phyloP scores from a whole-genome alignment of 495 filamentous ascomycete genomes.

The Monascus purpureus region DNA sequence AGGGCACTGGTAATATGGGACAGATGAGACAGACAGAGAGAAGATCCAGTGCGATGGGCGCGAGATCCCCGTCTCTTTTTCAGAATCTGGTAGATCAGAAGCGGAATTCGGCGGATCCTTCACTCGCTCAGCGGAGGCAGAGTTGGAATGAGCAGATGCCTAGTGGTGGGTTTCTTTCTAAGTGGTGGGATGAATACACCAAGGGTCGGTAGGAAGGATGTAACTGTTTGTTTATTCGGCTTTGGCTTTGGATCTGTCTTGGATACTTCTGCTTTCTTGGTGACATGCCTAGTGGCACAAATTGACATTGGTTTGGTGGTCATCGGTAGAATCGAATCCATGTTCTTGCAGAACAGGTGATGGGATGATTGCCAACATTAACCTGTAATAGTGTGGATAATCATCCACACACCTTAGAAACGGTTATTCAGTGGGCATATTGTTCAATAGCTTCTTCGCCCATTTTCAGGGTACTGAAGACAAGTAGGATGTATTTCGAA shows the following conservation, averaged over 20 bases:
- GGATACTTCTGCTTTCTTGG: background rate
- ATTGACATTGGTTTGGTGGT: constrained; percentile 1
- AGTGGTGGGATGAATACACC: constrained; percentile 42
- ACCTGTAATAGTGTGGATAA: no score
- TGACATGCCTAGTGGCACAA: background rate
- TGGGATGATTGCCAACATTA: no score
- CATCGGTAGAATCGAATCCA: background rate
- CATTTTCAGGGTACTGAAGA: no score
- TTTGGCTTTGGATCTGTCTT: background rate
- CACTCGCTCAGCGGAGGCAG: constrained; percentile 22
- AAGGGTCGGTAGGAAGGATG: constrained; percentile 9
- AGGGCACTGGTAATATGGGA: no score
- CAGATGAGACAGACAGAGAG: no score
- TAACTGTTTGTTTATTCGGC: background rate
- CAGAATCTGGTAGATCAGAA: constrained; percentile 37
- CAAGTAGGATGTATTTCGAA: no score
- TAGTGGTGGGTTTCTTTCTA: constrained; percentile 30
- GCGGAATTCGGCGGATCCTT: constrained; percentile 27
- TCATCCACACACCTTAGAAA: no score
- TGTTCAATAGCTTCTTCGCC: no score
- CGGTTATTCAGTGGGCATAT: no score
- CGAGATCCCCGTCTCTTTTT: constrained; percentile 24
- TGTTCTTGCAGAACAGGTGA: no score
- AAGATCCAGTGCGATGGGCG: constrained; percentile 23
- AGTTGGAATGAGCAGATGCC: constrained; percentile 37